These are phyloP conservation scores for Fusarium annulatum DNA, from an alignment of 2,329 filamentous ascomycete genomes.

Conservation along the genomic window DNA sequence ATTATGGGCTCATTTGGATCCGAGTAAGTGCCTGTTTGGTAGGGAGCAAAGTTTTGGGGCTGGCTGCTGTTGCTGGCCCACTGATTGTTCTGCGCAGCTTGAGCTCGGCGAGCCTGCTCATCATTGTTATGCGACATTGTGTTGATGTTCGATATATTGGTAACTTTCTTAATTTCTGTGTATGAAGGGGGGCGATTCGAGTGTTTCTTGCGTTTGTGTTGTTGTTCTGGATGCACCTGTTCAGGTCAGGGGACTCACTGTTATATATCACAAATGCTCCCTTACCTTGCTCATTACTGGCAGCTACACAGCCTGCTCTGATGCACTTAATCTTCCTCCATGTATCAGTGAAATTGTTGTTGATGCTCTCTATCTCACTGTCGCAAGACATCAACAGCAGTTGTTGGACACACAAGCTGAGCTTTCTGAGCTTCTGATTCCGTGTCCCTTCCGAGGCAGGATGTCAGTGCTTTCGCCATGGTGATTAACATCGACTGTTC, in stretches of 20 bases:
- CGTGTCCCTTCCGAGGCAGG: no score
- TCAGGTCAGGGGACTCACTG: not conserved
- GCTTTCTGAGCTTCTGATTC: not conserved
- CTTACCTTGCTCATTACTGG: no score
- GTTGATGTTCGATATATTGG: no score
- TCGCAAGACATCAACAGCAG: not conserved
- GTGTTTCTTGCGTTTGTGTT: no score
- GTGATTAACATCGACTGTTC: not conserved
- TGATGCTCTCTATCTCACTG: not conserved
- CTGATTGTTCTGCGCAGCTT: not conserved
- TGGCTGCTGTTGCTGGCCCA: not conserved
- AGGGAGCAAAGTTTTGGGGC: not conserved
- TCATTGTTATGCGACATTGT: not conserved
- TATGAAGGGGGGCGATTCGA: fast-evolving
- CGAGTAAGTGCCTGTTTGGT: not conserved
- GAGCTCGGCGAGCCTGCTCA: not conserved
- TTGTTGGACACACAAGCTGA: not conserved
- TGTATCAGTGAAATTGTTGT: no score
- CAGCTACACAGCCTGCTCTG: not conserved
- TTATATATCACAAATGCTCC: not conserved
- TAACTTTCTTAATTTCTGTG: fast-evolving
- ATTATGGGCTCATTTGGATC: not conserved
- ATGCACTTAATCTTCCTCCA: fast-evolving
- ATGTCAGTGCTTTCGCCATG: not conserved
- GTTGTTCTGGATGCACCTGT: not conserved